phyloP scores from a whole-genome alignment of 1,284 basidiomycete species.

The Cutaneotrichosporon cavernicola region DNA sequence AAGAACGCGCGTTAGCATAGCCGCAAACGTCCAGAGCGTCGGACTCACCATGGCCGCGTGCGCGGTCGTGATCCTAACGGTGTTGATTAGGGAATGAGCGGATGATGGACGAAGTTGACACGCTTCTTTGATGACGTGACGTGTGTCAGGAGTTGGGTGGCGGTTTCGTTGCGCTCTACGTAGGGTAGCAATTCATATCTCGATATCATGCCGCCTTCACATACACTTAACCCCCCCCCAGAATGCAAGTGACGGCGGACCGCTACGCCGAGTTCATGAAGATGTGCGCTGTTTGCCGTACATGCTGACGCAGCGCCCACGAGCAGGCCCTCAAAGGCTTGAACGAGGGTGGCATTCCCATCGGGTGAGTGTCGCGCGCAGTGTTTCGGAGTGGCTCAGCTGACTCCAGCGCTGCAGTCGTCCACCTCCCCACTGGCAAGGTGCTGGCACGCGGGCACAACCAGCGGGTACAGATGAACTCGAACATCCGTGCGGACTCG shows the following conservation, averaged over 20 bases:
- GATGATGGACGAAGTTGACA: not conserved
- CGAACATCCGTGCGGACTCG: slow-evolving; percentile 22
- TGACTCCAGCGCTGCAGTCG: slow-evolving; percentile 30
- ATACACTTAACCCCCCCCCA: not conserved
- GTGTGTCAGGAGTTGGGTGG: not conserved
- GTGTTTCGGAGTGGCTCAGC: not conserved
- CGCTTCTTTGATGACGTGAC: not conserved
- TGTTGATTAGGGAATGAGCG: not conserved
- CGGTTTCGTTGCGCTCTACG: not conserved
- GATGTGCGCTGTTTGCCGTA: slow-evolving; percentile 20
- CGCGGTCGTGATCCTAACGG: not conserved
- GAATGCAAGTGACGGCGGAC: slow-evolving; percentile 27
- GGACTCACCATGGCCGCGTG: slow-evolving; percentile 15
- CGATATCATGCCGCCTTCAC: not conserved
- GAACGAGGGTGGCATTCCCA: slow-evolving; percentile 42
- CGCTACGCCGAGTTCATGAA: slow-evolving; percentile 34
- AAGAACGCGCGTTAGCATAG: not conserved
- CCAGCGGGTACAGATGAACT: slow-evolving; percentile 39
- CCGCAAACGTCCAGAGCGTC: not conserved
- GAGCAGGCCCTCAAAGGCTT: slow-evolving; percentile 35
- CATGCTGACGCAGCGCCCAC: slow-evolving; percentile 28
- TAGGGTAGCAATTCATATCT: not conserved
- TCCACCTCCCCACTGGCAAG: slow-evolving; percentile 39
- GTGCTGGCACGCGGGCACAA: slow-evolving; percentile 40
- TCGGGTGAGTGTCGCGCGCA: slow-evolving; percentile 28